Percentiles rank a stretch among this genome's conserved stretches.
phyloP scores from a whole-genome alignment of 768 basidiomycete species.

The Lactifluus pinguis region DNA sequence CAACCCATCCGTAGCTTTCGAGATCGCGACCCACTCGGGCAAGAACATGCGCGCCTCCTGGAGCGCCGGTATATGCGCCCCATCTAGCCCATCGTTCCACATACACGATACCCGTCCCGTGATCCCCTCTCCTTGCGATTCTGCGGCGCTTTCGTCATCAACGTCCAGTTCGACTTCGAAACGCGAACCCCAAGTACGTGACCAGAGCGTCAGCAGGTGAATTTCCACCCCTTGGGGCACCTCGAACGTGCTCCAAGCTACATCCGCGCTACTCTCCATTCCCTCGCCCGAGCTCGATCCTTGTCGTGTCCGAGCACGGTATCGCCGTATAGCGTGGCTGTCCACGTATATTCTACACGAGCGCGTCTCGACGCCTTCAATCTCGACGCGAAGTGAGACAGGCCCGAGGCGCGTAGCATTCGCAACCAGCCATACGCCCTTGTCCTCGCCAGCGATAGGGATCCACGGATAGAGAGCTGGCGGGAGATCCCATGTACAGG shows the following conservation, averaged over 20 bases:
- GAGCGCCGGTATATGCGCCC: not conserved
- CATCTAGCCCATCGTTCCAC: constrained; percentile 12
- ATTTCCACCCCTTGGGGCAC: constrained; percentile 8
- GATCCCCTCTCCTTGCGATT: not conserved
- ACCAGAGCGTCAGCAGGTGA: constrained; percentile 6
- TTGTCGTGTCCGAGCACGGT: constrained; percentile 3
- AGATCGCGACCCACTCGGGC: constrained; percentile 15
- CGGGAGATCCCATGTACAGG: constrained; percentile 41
- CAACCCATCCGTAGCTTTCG: constrained; percentile 5
- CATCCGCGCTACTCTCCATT: not conserved
- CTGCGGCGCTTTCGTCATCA: not conserved
- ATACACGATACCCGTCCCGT: constrained; percentile 12
- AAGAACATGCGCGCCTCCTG: constrained; percentile 6
- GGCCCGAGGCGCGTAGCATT: constrained; percentile 33
- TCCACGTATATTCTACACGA: no score
- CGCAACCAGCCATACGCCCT: constrained; percentile 36
- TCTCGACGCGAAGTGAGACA: constrained; percentile 32
- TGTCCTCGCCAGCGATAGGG: constrained; percentile 16
- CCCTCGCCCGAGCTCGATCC: not conserved
- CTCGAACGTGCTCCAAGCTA: constrained; percentile 8
- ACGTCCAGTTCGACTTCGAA: constrained; percentile 13
- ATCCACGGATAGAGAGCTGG: constrained; percentile 32
- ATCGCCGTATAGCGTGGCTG: constrained; percentile 9
- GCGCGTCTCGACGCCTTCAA: no score
- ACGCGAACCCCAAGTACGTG: constrained; percentile 9